phyloP scores from a whole-genome alignment of 2,329 filamentous ascomycete species.

The Aspergillus flavus region DNA sequence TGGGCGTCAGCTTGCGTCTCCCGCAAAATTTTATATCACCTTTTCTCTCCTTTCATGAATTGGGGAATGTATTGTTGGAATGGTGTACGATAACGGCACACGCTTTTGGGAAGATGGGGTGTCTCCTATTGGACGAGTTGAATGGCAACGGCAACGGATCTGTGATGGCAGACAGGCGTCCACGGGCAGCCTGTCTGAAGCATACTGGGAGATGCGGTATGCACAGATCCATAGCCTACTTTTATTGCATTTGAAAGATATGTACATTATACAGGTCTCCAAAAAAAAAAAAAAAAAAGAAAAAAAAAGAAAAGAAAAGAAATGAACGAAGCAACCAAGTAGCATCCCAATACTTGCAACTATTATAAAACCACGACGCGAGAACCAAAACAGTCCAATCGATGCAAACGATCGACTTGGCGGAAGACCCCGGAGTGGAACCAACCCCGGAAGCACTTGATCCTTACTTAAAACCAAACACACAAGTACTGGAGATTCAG shows the following conservation, averaged over 20 bases:
- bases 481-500: background rate
- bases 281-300: slow-evolving; percentile 10
- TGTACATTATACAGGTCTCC: slow-evolving; percentile 27
- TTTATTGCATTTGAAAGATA: slow-evolving; percentile 24
- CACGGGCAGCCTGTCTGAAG: background rate
- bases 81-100: background rate
- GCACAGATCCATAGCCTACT: slow-evolving; percentile 17
- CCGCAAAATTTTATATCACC: background rate
- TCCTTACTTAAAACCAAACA: background rate
- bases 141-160: background rate
- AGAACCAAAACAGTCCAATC: background rate
- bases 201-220: background rate
- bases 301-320: background rate
- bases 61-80: background rate
- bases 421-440: background rate
- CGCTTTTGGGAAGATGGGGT: background rate
- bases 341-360: slow-evolving; percentile 8
- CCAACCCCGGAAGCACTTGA: background rate
- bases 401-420: background rate
- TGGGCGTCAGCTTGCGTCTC: background rate
- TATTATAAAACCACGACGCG: background rate
- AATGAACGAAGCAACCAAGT: slow-evolving; percentile 8
- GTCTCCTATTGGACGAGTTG: background rate
- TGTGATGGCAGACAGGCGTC: background rate
- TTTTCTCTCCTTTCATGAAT: background rate